These are phyloP conservation scores for Oryza australiensis DNA, from an alignment of 176 grass and related monocot species.

Conservation along the genomic window DNA sequence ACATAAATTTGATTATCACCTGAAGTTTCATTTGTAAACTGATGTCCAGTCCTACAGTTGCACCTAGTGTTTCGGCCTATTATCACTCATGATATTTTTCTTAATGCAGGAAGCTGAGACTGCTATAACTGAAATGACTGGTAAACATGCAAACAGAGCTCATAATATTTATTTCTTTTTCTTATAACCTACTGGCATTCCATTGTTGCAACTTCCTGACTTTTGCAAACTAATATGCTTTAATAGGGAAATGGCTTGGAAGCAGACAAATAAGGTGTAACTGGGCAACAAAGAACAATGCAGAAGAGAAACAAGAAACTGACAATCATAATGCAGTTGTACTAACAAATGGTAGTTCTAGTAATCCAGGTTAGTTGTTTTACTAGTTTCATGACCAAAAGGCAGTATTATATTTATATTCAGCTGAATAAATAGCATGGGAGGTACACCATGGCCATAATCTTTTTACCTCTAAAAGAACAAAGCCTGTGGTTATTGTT, in stretches of 20 bases:
- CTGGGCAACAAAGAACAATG: slow-evolving; percentile 73
- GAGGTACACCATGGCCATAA: neutral
- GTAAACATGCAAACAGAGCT: slow-evolving; percentile 38
- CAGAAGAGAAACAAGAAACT: slow-evolving; percentile 76
- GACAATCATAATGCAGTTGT: slow-evolving; percentile 77
- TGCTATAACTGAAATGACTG: slow-evolving; percentile 82
- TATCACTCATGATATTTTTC: slow-evolving; percentile 17
- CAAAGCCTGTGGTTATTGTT: neutral
- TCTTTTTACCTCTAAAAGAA: neutral
- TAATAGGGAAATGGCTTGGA: slow-evolving; percentile 82
- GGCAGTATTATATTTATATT: neutral
- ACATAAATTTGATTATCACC: slow-evolving; percentile 5
- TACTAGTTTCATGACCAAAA: slow-evolving; percentile 23
- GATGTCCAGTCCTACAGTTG: neutral
- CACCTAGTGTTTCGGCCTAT: neutral
- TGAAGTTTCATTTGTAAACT: slow-evolving; percentile 24
- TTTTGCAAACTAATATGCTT: slow-evolving; percentile 16
- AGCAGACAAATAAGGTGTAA: slow-evolving; percentile 84
- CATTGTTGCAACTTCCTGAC: slow-evolving; percentile 19
- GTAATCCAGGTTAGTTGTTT: slow-evolving; percentile 55
- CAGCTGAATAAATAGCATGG: slow-evolving; percentile 15
- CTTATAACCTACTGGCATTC: neutral
- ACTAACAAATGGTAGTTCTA: slow-evolving; percentile 62
- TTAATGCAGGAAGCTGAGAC: slow-evolving; percentile 76
- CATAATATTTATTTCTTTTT: neutral